These are phyloP conservation scores for Acanthochlamys bracteata DNA, from an alignment of 106 monocot species.

Conservation along the genomic window DNA sequence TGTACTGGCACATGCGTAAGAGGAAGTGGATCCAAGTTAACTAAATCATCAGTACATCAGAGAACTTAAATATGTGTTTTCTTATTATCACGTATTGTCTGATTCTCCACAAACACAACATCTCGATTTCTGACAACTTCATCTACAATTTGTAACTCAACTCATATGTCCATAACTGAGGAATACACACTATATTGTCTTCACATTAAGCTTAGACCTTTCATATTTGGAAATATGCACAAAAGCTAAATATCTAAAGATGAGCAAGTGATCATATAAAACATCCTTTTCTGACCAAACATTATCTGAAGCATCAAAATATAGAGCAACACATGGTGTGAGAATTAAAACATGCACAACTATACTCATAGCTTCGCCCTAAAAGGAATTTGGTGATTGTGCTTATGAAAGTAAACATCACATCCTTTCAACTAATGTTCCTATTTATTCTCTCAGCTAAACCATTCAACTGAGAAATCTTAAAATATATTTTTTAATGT, in stretches of 20 bases:
- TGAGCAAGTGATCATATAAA: neutral
- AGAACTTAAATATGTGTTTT: neutral
- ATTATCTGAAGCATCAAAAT: neutral
- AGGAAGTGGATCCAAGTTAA: neutral
- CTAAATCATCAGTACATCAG: neutral
- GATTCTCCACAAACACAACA: constrained; percentile 6
- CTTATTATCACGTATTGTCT: neutral
- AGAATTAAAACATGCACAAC: constrained; percentile 1
- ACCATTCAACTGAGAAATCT: neutral
- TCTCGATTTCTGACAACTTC: neutral
- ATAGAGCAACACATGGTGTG: constrained; percentile 2
- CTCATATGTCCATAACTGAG: constrained; percentile 6
- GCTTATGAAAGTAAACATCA: constrained; percentile 4
- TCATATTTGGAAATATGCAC: neutral
- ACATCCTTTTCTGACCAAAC: constrained; percentile 4
- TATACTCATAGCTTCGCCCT: constrained; percentile 3
- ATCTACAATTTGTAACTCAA: constrained; percentile 4
- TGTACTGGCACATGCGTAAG: no score
- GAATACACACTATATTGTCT: neutral
- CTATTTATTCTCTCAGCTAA: neutral
- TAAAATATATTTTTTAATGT: neutral
- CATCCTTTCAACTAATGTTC: neutral
- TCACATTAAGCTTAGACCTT: constrained; percentile 3
- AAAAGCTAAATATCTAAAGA: neutral
- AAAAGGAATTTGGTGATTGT: constrained; percentile 5